Conservation (phyloP, 148 eudicot genomes). For the Camellia japonica region DNA sequence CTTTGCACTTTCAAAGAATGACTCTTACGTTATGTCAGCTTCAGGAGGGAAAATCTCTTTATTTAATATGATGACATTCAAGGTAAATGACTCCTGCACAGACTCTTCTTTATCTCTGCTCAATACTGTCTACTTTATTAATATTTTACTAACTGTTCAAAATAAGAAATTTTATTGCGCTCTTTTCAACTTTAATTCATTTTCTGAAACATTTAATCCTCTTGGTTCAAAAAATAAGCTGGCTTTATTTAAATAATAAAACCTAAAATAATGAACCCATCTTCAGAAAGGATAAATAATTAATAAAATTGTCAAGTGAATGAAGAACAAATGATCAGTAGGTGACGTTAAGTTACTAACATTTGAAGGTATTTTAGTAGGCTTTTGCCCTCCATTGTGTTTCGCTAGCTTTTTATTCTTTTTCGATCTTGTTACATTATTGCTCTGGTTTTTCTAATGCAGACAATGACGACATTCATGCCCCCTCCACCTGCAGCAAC, state of each 20-base stretch:
- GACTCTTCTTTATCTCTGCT: neutral
- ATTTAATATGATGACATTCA: slow-evolving; percentile 86
- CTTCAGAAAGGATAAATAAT: neutral
- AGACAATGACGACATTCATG: slow-evolving; percentile 93
- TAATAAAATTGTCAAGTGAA: neutral
- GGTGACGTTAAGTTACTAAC: neutral
- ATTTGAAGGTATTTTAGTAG: neutral
- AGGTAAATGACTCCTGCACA: slow-evolving; percentile 36
- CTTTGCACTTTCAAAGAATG: slow-evolving; percentile 86
- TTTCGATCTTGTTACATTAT: neutral
- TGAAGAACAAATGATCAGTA: neutral
- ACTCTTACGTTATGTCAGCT: slow-evolving; percentile 88
- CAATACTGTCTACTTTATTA: neutral
- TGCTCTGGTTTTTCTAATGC: slow-evolving; percentile 27
- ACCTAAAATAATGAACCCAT: neutral
- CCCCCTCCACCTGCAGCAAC: slow-evolving; percentile 92
- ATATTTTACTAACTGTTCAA: neutral
- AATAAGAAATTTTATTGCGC: neutral
- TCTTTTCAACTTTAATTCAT: too few species aligned
- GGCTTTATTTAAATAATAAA: neutral
- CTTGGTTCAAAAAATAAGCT: too few species aligned
- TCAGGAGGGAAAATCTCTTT: slow-evolving; percentile 87
- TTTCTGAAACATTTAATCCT: neutral
- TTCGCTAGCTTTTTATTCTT: neutral
- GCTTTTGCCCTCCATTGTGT: neutral